Percentiles rank a stretch among this genome's conserved stretches.
These are phyloP conservation scores for Raphanus hybrid DNA, from an alignment of 441 rosid species.

Conservation along the genomic window DNA sequence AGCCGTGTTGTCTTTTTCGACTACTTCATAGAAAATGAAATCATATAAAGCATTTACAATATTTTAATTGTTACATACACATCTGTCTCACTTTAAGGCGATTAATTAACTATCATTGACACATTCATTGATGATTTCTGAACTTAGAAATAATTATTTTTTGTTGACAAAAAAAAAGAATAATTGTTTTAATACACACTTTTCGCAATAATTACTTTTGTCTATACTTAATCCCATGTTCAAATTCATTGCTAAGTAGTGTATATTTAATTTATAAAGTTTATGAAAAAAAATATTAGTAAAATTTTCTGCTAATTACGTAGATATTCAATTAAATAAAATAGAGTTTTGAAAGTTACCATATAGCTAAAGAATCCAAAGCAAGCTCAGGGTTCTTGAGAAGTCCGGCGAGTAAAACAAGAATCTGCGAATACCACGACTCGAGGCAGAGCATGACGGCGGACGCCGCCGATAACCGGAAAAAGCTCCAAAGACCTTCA, in stretches of 20 bases:
- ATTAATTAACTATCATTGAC: not conserved
- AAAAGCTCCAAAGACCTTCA: conserved; percentile 46
- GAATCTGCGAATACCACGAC: conserved; percentile 47
- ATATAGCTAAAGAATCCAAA: conserved; percentile 42
- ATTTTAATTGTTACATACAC: not conserved
- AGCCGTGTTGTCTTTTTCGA: conserved; percentile 21
- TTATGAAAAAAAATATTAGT: not conserved
- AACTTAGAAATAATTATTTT: not conserved
- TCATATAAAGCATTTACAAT: not conserved
- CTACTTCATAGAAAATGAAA: not conserved
- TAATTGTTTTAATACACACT: not conserved
- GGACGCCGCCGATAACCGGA: conserved; percentile 45
- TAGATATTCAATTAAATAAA: not conserved
- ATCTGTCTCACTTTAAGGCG: not conserved
- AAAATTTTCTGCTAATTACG: too few relatives aligned
- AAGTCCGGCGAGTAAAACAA: conserved; percentile 48
- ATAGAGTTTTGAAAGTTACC: conserved; percentile 27
- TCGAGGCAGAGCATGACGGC: conserved; percentile 51
- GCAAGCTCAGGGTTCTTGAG: conserved; percentile 44
- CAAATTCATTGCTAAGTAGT: not conserved
- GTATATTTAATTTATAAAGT: not conserved
- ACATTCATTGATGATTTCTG: not conserved
- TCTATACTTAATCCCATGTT: not conserved
- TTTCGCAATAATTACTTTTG: not conserved
- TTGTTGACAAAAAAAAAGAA: too few relatives aligned